Percentiles rank a stretch among this genome's conserved stretches.
These are phyloP conservation scores for Niebla homalea DNA, from an alignment of 495 filamentous ascomycete species.

Conservation along the genomic window DNA sequence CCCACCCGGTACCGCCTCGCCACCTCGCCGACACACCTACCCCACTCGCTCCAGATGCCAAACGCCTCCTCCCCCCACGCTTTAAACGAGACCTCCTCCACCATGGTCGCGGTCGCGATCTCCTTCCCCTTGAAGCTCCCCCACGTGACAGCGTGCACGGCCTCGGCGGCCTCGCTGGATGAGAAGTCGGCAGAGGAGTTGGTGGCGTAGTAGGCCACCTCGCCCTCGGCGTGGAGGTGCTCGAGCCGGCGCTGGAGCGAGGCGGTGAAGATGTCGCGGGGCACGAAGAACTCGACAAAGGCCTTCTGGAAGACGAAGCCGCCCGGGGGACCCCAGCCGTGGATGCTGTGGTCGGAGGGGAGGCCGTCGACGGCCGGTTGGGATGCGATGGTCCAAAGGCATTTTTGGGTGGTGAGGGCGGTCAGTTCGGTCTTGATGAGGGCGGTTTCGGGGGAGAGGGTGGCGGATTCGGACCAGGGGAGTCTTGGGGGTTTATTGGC, in stretches of 20 bases:
- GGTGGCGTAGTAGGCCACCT: constrained; percentile 74
- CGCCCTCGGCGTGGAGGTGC: constrained; percentile 37
- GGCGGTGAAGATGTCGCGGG: constrained; percentile 49
- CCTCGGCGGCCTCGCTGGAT: constrained; percentile 40
- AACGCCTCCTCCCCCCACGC: constrained; percentile 96
- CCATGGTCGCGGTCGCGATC: constrained; percentile 94
- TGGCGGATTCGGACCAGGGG: constrained; percentile 85
- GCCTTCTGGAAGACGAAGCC: constrained; percentile 98
- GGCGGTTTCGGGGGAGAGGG: constrained; percentile 62
- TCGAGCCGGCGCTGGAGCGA: constrained; percentile 48
- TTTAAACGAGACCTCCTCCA: constrained; percentile 87
- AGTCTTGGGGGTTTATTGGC: constrained; percentile 60
- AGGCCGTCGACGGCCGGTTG: constrained; percentile 88
- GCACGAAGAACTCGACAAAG: constrained; percentile 91
- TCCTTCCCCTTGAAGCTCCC: constrained; percentile 92
- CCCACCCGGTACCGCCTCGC: constrained; percentile 2
- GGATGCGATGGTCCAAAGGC: constrained; percentile 93
- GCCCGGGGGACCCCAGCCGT: constrained; percentile 86
- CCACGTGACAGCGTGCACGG: constrained; percentile 93
- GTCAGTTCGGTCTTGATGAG: constrained; percentile 63
- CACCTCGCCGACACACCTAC: constrained; percentile 43
- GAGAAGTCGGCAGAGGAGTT: constrained; percentile 60
- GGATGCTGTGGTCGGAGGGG: constrained; percentile 58
- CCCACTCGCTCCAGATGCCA: constrained; percentile 91
- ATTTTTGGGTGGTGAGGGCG: constrained; percentile 54